Conservation (phyloP, 495 filamentous ascomycete genomes). For the Daldinia decipiens region DNA sequence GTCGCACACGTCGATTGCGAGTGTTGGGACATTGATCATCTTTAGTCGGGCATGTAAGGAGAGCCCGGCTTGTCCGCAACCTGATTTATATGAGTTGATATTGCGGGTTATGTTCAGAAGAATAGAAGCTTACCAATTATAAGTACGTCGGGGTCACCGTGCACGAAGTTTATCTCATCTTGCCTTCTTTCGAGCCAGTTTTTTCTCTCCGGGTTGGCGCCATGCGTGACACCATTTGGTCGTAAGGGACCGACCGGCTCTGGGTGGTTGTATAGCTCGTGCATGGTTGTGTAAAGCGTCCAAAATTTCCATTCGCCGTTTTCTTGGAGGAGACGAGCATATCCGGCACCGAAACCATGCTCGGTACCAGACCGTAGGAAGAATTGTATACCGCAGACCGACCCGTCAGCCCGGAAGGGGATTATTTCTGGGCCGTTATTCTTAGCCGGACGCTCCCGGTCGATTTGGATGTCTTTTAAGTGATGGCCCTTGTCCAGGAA, state of each 20-base stretch:
- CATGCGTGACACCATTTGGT: slow-evolving; percentile 63
- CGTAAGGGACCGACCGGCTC: slow-evolving; percentile 63
- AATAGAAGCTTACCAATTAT: slow-evolving; percentile 66
- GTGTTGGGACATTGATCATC: slow-evolving; percentile 69
- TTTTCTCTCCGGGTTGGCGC: slow-evolving; percentile 53
- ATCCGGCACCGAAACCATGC: slow-evolving; percentile 65
- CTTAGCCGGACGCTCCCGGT: slow-evolving; percentile 52
- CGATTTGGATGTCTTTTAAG: slow-evolving; percentile 60
- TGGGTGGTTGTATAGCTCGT: slow-evolving; percentile 61
- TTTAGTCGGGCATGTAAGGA: slow-evolving; percentile 75
- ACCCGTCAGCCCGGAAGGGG: slow-evolving; percentile 57
- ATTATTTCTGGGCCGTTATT: slow-evolving; percentile 59
- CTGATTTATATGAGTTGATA: slow-evolving; percentile 45
- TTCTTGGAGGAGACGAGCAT: slow-evolving; percentile 65
- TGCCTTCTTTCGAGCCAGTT: slow-evolving; percentile 75
- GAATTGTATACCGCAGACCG: slow-evolving; percentile 61
- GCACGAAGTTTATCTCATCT: slow-evolving; percentile 64
- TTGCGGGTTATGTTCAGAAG: background rate
- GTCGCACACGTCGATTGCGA: slow-evolving; percentile 74
- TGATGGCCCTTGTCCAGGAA: slow-evolving; percentile 59
- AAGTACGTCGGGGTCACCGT: slow-evolving; percentile 69
- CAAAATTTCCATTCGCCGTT: slow-evolving; percentile 70
- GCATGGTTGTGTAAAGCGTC: slow-evolving; percentile 68
- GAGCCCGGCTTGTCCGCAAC: slow-evolving; percentile 68
- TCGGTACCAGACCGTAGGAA: slow-evolving; percentile 64